These are phyloP conservation scores for Warburgia ugandensis DNA, from an alignment of 164 flowering plant species.

Conservation along the genomic window DNA sequence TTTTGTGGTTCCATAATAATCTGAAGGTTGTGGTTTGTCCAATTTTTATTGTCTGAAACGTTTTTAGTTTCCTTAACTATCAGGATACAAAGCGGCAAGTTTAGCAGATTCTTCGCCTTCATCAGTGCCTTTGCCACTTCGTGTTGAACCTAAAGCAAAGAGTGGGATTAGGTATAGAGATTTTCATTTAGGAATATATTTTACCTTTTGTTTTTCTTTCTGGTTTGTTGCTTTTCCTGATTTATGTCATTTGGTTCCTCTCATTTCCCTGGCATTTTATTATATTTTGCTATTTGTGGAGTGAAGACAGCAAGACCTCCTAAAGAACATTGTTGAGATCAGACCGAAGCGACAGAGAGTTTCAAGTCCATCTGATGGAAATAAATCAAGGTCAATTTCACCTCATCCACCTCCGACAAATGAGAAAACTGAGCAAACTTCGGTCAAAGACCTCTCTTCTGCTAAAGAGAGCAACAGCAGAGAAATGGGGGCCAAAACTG, in stretches of 20 bases:
- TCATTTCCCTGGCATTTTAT: too few relatives aligned
- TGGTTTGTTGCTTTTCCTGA: not conserved
- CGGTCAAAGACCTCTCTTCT: too few relatives aligned
- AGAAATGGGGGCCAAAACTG: too few relatives aligned
- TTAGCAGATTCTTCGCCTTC: constrained; percentile 84
- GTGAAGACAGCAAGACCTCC: constrained; percentile 84
- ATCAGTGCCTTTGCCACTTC: constrained; percentile 74
- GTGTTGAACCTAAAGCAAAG: constrained; percentile 90
- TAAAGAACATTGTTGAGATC: constrained; percentile 77
- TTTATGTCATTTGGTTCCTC: not conserved
- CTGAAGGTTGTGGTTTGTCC: not conserved
- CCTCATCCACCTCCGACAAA: constrained; percentile 11
- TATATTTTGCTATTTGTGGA: constrained; percentile 4
- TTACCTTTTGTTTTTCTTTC: constrained; percentile 5
- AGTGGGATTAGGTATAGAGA: constrained; percentile 83
- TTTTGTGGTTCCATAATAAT: too few relatives aligned
- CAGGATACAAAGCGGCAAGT: constrained; percentile 76
- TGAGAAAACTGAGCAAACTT: not conserved
- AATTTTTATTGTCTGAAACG: not conserved
- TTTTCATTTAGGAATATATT: too few relatives aligned
- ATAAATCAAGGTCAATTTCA: constrained; percentile 17
- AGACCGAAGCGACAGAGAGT: constrained; percentile 65
- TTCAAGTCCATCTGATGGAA: constrained; percentile 32
- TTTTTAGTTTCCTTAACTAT: constrained; percentile 35
- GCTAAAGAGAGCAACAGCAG: too few relatives aligned